These are phyloP conservation scores for Penicillium lagena DNA, from an alignment of 495 filamentous ascomycete genomes.

Conservation along the genomic window DNA sequence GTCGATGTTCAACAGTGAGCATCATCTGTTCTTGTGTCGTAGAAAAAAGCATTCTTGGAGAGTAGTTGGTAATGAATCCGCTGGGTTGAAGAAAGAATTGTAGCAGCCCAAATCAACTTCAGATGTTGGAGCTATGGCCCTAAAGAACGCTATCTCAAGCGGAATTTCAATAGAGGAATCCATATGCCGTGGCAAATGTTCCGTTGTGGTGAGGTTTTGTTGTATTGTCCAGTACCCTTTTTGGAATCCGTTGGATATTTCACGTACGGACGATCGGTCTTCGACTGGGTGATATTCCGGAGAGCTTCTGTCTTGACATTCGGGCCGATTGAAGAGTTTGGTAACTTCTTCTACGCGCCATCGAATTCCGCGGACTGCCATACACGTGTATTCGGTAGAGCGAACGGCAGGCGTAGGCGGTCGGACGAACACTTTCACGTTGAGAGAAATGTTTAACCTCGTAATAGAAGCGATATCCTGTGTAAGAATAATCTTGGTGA, in stretches of 20 bases:
- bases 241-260: constrained; percentile 2
- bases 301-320: background rate
- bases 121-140: background rate
- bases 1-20: constrained; percentile 7
- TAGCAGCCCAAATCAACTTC: background rate
- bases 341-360: constrained; percentile 11
- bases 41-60: background rate
- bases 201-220: background rate
- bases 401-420: background rate
- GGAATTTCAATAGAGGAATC: constrained; percentile 1
- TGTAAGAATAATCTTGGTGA: constrained; percentile 4
- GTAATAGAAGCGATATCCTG: background rate
- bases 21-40: background rate
- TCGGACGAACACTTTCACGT: background rate
- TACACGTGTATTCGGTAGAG: constrained; percentile 6
- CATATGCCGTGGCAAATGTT: background rate
- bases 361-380: constrained; percentile 4
- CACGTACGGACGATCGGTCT: constrained; percentile 1
- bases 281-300: background rate
- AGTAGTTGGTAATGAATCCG: background rate
- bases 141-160: background rate
- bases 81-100: background rate
- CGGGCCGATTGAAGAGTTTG: background rate
- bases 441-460: background rate
- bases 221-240: constrained; percentile 5